These are phyloP conservation scores for Russula dissimulans DNA, from an alignment of 768 basidiomycete genomes.

Conservation along the genomic window DNA sequence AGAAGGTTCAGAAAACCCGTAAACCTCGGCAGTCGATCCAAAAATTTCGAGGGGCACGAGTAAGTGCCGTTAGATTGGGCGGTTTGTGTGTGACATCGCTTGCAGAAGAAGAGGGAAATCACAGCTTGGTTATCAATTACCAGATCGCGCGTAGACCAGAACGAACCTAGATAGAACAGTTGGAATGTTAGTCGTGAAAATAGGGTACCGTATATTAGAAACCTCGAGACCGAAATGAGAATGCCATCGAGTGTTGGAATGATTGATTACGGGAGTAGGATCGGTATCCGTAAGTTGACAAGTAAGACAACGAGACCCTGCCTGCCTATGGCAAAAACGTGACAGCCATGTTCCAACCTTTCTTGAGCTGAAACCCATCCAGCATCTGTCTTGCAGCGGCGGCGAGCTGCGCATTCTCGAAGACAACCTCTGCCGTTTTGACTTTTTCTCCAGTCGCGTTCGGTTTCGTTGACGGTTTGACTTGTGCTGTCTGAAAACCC, in stretches of 20 bases:
- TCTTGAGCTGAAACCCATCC: conserved; percentile 81
- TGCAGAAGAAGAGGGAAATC: not conserved
- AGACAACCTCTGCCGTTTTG: conserved; percentile 76
- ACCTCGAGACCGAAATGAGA: not conserved
- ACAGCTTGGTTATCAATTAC: conserved; percentile 25
- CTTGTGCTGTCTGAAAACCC: conserved; percentile 67
- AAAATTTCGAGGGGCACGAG: not conserved
- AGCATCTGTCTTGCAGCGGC: conserved; percentile 71
- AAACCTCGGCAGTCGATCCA: not conserved
- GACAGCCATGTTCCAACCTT: conserved; percentile 77
- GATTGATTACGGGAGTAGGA: not conserved
- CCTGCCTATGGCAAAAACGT: conserved; percentile 42
- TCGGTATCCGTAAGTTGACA: not conserved
- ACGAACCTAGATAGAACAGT: not conserved
- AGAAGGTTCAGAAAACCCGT: not conserved
- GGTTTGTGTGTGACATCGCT: not conserved
- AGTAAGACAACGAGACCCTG: conserved; percentile 4
- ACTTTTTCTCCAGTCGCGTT: conserved; percentile 54
- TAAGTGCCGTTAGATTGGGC: conserved; percentile 12
- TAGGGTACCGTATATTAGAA: not conserved
- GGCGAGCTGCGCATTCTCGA: conserved; percentile 68
- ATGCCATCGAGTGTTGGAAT: not conserved
- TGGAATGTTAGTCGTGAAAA: not conserved
- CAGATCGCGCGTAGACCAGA: conserved; percentile 2
- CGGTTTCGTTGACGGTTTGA: conserved; percentile 60